Evolutionary conservation across 1,284 basidiomycete genomes (phyloP).

Genomic region (Ustanciosporium gigantosporum): DNA sequence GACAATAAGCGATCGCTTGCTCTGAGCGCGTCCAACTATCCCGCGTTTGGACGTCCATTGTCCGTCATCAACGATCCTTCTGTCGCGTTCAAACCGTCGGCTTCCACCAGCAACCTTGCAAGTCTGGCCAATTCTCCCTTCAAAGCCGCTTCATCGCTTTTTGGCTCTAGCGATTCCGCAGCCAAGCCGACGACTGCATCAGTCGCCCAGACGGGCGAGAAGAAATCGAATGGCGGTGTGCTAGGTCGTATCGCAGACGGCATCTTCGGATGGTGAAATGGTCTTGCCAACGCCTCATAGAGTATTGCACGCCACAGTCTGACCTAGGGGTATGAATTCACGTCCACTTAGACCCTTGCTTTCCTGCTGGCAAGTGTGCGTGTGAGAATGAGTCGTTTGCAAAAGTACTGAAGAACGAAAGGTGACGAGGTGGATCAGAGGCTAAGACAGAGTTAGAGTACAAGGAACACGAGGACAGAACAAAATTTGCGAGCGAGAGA

Average conservation of each 20-base stretch:
- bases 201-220: not conserved
- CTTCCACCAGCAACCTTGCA: conserved; percentile 16
- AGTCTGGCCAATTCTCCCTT: conserved; percentile 26
- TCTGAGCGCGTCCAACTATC: not conserved
- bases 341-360: too few species aligned
- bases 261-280: conserved; percentile 55
- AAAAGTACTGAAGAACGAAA: too few species aligned
- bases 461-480: too few species aligned
- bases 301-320: too few species aligned
- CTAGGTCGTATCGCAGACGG: conserved; percentile 48
- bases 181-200: conserved; percentile 9
- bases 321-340: too few species aligned
- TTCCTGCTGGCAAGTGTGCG: too few species aligned
- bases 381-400: too few species aligned
- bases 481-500: too few species aligned
- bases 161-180: conserved; percentile 11
- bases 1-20: not conserved
- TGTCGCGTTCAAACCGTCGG: conserved; percentile 21
- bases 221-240: conserved; percentile 15
- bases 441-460: not conserved
- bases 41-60: conserved; percentile 28
- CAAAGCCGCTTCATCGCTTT: conserved; percentile 37
- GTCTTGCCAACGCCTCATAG: too few species aligned
- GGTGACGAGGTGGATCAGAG: too few species aligned
- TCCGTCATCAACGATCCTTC: conserved; percentile 37